Conservation (phyloP, 202 grass and related monocot species). For the Saccharum hybrid region DNA sequence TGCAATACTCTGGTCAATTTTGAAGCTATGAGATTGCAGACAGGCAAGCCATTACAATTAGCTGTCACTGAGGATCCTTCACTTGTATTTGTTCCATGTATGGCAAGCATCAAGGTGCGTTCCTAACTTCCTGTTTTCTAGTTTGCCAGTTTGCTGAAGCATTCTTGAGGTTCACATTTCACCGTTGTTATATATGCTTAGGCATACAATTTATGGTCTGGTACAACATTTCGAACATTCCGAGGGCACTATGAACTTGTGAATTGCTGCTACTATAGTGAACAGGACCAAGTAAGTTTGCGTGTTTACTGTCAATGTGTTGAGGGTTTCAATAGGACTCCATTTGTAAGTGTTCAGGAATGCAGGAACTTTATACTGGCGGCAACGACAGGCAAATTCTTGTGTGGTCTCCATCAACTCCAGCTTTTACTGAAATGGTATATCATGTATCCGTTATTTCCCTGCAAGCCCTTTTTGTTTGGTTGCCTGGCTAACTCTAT, state of each 20-base stretch:
- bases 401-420: conserved; percentile 82
- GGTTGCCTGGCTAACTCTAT: conserved; percentile 19
- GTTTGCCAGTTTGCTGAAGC: conserved; percentile 17
- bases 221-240: conserved; percentile 62
- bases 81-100: conserved; percentile 87
- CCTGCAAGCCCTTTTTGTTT: neutral
- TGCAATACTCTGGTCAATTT: conserved; percentile 86
- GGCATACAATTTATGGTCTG: conserved; percentile 88
- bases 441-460: neutral
- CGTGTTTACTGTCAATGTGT: conserved; percentile 12
- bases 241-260: conserved; percentile 87
- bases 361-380: conserved; percentile 92
- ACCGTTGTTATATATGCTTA: conserved; percentile 41
- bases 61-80: conserved; percentile 74
- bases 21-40: conserved; percentile 80
- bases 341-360: conserved; percentile 40
- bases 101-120: conserved; percentile 84
- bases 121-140: conserved; percentile 38
- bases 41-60: conserved; percentile 79
- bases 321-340: conserved; percentile 19
- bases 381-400: conserved; percentile 98
- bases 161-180: conserved; percentile 32
- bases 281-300: conserved; percentile 66
- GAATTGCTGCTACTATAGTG: conserved; percentile 81
- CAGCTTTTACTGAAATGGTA: conserved; percentile 77